These are phyloP conservation scores for Anethum foeniculum DNA, from an alignment of 140 eudicot species.

Conservation along the genomic window DNA sequence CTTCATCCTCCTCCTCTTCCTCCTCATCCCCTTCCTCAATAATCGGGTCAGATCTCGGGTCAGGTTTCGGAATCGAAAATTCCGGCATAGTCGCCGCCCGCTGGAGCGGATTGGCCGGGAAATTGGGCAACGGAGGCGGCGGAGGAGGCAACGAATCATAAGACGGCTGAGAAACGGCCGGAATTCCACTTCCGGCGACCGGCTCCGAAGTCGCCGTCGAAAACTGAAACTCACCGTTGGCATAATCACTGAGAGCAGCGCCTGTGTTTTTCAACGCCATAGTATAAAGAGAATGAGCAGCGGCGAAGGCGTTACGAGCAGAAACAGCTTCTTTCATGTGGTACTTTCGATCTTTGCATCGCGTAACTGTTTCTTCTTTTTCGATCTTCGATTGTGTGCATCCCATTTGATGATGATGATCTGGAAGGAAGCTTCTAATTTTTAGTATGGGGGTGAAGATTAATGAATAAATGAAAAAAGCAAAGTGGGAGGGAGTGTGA, in stretches of 20 bases:
- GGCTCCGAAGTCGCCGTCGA: slow-evolving; percentile 5
- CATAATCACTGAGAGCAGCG: slow-evolving; percentile 90
- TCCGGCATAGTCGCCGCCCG: slow-evolving; percentile 75
- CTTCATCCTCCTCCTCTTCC: slow-evolving; percentile 42
- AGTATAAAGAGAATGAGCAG: slow-evolving; percentile 78
- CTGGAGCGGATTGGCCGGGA: slow-evolving; percentile 43
- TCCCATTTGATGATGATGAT: slow-evolving; percentile 38
- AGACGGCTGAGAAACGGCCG: slow-evolving; percentile 16
- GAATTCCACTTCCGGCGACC: slow-evolving; percentile 9
- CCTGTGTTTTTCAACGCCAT: slow-evolving; percentile 90
- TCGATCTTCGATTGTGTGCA: slow-evolving; percentile 97
- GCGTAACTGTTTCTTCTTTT: slow-evolving; percentile 69
- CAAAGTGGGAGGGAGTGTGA: background rate
- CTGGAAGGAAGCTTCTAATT: background rate
- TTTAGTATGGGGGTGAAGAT: background rate
- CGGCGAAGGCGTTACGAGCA: slow-evolving; percentile 87
- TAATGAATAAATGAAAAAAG: background rate
- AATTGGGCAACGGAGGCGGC: slow-evolving; percentile 37
- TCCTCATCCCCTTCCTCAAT: slow-evolving; percentile 56
- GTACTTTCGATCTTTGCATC: slow-evolving; percentile 79
- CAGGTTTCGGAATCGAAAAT: slow-evolving; percentile 34
- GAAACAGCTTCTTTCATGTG: slow-evolving; percentile 75
- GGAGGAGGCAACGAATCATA: slow-evolving; percentile 39
- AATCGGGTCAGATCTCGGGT: slow-evolving; percentile 48
- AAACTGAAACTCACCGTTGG: slow-evolving; percentile 63